phyloP scores from a whole-genome alignment of 2,329 filamentous ascomycete genomes.

The Colletotrichum sp. region DNA sequence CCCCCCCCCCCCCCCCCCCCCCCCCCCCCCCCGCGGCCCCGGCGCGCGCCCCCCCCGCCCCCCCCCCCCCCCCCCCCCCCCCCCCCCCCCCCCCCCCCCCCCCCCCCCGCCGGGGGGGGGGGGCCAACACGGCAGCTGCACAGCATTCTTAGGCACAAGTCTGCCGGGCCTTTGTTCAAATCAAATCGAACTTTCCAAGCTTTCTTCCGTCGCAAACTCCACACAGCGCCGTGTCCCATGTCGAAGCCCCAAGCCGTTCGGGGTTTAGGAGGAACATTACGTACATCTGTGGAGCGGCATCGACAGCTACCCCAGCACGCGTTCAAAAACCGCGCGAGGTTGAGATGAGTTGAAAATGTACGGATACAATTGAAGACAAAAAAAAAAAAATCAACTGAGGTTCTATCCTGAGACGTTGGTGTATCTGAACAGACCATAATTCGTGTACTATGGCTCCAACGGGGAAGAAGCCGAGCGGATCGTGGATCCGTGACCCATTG shows the following conservation, averaged over 20 bases:
- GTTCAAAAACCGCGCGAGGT: background rate
- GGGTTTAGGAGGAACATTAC: constrained; percentile 4
- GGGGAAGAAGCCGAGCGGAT: background rate
- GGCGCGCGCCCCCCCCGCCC: too few species aligned
- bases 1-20: too few species aligned
- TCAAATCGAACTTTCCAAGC: background rate
- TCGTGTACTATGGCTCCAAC: background rate
- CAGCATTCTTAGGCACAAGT: constrained; percentile 1
- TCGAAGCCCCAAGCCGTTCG: background rate
- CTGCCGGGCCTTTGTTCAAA: background rate
- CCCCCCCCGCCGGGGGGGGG: too few species aligned
- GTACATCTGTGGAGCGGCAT: background rate
- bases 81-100: too few species aligned
- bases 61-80: too few species aligned
- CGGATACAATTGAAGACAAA: background rate
- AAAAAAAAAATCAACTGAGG: background rate
- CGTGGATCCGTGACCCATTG: background rate
- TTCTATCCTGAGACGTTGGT: background rate
- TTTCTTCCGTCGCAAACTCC: background rate
- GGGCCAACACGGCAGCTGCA: constrained; percentile 4
- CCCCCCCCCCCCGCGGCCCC: too few species aligned
- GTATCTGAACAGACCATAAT: background rate
- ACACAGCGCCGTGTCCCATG: background rate
- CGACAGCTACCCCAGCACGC: background rate
- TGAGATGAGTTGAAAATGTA: background rate